Evolutionary conservation across 495 filamentous ascomycete species (phyloP).

Genomic region (Tuber microsphaerosporum): DNA sequence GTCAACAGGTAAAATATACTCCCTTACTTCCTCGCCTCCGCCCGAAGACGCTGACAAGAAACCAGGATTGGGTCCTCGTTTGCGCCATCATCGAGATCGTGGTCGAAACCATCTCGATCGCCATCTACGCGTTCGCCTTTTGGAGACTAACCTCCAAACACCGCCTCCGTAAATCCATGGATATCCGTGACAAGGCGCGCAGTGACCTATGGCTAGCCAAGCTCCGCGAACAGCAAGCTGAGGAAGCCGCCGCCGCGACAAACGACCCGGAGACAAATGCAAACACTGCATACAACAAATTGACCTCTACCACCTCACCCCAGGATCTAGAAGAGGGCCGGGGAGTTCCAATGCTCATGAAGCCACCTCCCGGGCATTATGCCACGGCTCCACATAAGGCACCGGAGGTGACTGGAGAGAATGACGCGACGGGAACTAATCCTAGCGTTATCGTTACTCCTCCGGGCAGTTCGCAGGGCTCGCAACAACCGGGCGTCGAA

Average conservation of each 20-base stretch:
- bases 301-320: conserved; percentile 18
- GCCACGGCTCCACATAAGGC: conserved; percentile 33
- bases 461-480: background rate
- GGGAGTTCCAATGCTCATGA: conserved; percentile 25
- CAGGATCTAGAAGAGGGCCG: conserved; percentile 28
- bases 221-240: conserved; percentile 81
- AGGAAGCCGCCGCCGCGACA: conserved; percentile 50
- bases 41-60: conserved; percentile 35
- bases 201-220: conserved; percentile 94
- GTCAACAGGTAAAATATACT: conserved; percentile 63
- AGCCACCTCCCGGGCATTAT: conserved; percentile 27
- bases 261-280: conserved; percentile 33
- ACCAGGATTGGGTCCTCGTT: conserved; percentile 85
- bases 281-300: conserved; percentile 40
- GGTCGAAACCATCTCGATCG: conserved; percentile 82
- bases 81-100: conserved; percentile 97
- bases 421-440: background rate
- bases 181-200: conserved; percentile 84
- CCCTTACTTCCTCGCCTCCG: background rate
- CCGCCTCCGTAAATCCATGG: conserved; percentile 90
- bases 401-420: background rate
- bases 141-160: conserved; percentile 95
- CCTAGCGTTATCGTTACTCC: background rate
- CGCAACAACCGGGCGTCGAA: background rate
- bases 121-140: conserved; percentile 87